Evolutionary conservation across 192 early-diverging fungal species (phyloP), one percentile per base, ranked within the genome.

Genomic region (Mortierella claussenii): DNA sequence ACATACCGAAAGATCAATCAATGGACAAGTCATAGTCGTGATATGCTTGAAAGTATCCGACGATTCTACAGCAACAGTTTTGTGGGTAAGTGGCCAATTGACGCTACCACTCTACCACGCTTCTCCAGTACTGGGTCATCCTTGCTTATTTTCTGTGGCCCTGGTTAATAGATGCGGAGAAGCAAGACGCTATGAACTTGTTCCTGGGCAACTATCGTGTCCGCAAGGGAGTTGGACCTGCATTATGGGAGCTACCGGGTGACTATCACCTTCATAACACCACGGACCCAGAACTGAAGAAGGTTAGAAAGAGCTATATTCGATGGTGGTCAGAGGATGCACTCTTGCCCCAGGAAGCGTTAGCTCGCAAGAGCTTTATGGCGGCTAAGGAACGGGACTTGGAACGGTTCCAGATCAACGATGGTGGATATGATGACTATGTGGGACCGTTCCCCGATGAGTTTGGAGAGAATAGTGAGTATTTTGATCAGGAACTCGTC

Each of bases 41-140:
- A 99, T 55, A 95, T 97, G 86, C 93, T 99, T 69, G 97, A 99
- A 73, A 91, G 92, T 26, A 86, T 98, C 52, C 81, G 91, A 36
- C 80, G 97, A 42, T 99, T 91, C 68, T 97, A 97, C 70, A 95
- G 87, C 60, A 99, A 99, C 78, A 92, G 94, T 27, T 95, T 99
- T 78, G 88, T 91, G 23, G 92, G 91, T 91, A 81, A 24, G 80
- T 74, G n/a, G n/a, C n/a, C n/a, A n/a, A n/a, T n/a, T n/a, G n/a
- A n/a, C n/a, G n/a, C n/a, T n/a, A n/a, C n/a, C n/a, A n/a, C n/a
- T n/a, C n/a, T n/a, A n/a, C n/a, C n/a, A n/a, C n/a, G n/a, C n/a
- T n/a, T n/a, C n/a, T n/a, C n/a, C n/a, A n/a, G n/a, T n/a, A n/a
- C n/a, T n/a, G n/a, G n/a, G n/a, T n/a, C n/a, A n/a, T n/a, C n/a